Base-by-base conservation (phyloP, 768 basidiomycete species). In the Boletus vermiculosoides region DNA sequence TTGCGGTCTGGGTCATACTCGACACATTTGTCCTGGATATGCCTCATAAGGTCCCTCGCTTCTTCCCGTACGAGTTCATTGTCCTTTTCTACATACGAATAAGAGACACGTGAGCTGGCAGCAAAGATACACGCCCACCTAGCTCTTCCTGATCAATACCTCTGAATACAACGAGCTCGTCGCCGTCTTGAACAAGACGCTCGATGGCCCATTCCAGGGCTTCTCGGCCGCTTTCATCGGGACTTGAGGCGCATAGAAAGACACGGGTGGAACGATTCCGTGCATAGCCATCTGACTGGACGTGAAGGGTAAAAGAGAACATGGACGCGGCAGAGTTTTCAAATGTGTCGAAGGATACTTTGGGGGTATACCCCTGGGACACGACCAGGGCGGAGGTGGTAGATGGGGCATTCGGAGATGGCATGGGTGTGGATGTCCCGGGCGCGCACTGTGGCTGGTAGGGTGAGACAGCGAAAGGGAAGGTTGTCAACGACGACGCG, bases 131-230 rank as follows among this genome's bases (percentile, higher is more conserved):
- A 44, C 2, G 33, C 83, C 34, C 59, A 92, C 92, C 88, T 28
- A 92, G 74, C 34, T 88, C 90, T 36, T 94, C 94, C 58, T 90
- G 83, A 59, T 96, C 94, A 15, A 96, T 83, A 0, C 96, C 96
- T 37, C 96, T 78, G 55, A 92, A 90, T 10, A 98, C 88, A 55
- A 99, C 86, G 22, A 98, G 75, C 73, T 98, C 96, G 69, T 98
- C 96, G 2, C 92, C 91, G 54, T 92, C 89, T 71, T 91, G 88
- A 9, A 88, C 84, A 12, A 99, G 79, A 34, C 82, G 80, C 63
- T 92, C 90, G 30, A 98, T 79, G n/a, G 84, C 79, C 96, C 96
- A 99, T 55, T 97, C 92, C 9, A 98, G 76, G 0, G 96, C 95
- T 64, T 94, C 85, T 7, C 79, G 74, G 0, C 95, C 95, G 57